phyloP scores from a whole-genome alignment of 1,284 basidiomycete genomes.

The Xerocomus amazonicus region DNA sequence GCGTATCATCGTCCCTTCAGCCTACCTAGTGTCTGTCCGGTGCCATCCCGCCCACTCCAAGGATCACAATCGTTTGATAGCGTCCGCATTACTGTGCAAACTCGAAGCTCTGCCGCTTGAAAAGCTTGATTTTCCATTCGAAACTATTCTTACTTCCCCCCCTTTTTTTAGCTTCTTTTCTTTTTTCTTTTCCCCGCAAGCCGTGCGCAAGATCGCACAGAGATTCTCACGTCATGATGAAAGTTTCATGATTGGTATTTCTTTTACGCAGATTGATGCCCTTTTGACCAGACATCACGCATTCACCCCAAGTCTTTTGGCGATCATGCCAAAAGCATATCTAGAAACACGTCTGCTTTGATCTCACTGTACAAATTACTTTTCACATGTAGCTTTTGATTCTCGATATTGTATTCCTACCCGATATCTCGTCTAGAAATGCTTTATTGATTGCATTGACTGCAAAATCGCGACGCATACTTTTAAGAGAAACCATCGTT shows the following conservation, averaged over 20 bases:
- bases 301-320: background rate
- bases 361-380: slow-evolving; percentile 7
- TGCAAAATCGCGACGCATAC: too few species aligned
- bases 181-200: background rate
- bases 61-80: slow-evolving; percentile 6
- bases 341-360: background rate
- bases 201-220: slow-evolving; percentile 17
- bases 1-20: too few species aligned
- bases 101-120: slow-evolving; percentile 10
- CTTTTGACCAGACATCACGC: background rate
- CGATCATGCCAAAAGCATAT: background rate
- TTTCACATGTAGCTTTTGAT: too few species aligned
- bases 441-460: background rate
- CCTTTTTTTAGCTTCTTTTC: background rate
- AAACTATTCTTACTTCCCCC: background rate
- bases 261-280: slow-evolving; percentile 3
- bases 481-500: too few species aligned
- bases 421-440: background rate
- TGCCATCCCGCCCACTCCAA: background rate
- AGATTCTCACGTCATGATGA: slow-evolving; percentile 8
- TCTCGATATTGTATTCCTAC: background rate
- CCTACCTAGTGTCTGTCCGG: too few species aligned
- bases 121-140: background rate
- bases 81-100: slow-evolving; percentile 19
- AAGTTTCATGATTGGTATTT: slow-evolving; percentile 10